Conservation (phyloP, 2,329 filamentous ascomycete genomes). For the Trichoderma sp. region DNA sequence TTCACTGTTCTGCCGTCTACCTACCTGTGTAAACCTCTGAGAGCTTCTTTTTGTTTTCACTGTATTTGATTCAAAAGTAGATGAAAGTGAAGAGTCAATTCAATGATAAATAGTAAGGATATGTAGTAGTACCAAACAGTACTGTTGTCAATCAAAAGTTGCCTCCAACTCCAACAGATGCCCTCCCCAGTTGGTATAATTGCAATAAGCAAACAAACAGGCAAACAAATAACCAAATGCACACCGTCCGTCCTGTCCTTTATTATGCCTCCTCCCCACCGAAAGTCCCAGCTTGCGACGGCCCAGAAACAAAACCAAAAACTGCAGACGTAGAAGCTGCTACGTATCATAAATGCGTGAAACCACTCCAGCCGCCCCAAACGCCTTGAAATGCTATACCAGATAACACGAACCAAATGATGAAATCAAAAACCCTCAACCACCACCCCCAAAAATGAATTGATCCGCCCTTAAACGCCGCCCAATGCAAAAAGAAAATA, state of each 20-base stretch:
- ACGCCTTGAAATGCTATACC: conserved; percentile 8
- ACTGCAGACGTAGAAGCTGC: not conserved
- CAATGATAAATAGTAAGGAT: not conserved
- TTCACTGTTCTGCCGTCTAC: not conserved
- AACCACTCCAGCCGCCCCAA: not conserved
- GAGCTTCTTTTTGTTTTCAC: not conserved
- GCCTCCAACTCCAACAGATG: conserved; percentile 11
- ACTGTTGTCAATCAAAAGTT: not conserved
- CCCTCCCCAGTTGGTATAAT: not conserved
- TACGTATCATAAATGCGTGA: not conserved
- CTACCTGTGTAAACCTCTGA: not conserved
- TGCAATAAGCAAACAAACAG: not conserved
- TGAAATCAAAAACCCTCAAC: conserved; percentile 10
- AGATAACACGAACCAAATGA: conserved; percentile 7
- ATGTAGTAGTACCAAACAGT: not conserved
- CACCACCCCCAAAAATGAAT: not conserved
- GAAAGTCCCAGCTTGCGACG: not conserved
- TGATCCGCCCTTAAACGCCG: conserved; percentile 20
- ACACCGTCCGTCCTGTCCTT: not conserved
- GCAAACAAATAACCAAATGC: not conserved
- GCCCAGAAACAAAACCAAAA: not conserved
- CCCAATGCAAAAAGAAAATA: conserved; percentile 25
- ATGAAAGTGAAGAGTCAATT: conserved; percentile 2
- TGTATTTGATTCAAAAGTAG: not conserved
- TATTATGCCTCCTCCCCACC: not conserved